A percentile compares a stretch with the other conserved stretches of the same genome.
Conservation (phyloP, 225 moss, liverwort and hornwort species). For the Ulota crispa region DNA sequence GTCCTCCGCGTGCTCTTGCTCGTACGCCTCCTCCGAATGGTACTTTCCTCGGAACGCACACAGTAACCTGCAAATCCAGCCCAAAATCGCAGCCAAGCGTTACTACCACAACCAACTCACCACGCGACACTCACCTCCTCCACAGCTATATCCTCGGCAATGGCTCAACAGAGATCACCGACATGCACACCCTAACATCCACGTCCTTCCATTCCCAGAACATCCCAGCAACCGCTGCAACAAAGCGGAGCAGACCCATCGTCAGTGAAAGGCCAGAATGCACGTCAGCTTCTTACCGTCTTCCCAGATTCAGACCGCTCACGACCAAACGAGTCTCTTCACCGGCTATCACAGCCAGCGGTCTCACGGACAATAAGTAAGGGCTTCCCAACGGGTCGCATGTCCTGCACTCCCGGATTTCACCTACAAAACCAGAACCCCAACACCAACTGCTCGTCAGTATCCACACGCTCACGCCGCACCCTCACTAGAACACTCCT, state of each 20-base stretch:
- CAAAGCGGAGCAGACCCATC: background rate
- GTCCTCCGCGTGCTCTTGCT: background rate
- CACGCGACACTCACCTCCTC: no score
- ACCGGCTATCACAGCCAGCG: slow-evolving; percentile 80
- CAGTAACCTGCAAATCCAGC: slow-evolving; percentile 34
- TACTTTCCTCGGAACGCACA: slow-evolving; percentile 54
- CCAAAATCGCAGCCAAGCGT: background rate
- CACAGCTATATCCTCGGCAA: no score
- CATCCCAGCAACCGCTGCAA: background rate
- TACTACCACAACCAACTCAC: background rate
- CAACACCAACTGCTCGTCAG: background rate
- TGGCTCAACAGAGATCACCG: accelerated
- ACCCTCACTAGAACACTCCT: no score
- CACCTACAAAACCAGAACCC: slow-evolving; percentile 41
- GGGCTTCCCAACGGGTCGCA: slow-evolving; percentile 41
- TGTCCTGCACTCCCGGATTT: slow-evolving; percentile 39
- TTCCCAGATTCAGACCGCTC: slow-evolving; percentile 59
- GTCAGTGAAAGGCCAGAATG: background rate
- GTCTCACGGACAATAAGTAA: slow-evolving; percentile 68
- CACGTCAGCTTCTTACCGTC: slow-evolving; percentile 27
- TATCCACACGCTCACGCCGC: accelerated
- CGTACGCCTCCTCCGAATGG: slow-evolving; percentile 14
- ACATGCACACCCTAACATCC: background rate
- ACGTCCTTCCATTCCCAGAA: no score
- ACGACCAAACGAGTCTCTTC: slow-evolving; percentile 48